Evolutionary conservation across 257 asterid species (phyloP).

Genomic region (Petunia secreta): DNA sequence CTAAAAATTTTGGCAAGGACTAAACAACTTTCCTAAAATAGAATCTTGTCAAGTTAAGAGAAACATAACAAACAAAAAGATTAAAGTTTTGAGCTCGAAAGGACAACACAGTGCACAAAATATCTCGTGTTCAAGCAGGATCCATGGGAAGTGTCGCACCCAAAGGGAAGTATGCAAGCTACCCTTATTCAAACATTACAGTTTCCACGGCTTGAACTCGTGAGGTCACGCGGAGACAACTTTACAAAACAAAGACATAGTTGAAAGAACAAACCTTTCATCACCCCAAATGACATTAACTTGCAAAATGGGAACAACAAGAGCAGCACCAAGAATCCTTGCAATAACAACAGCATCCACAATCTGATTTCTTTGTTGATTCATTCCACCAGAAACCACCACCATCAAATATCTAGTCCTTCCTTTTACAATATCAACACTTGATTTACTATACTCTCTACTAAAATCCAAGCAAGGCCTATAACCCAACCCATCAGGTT

Average conservation of each 20-base stretch:
- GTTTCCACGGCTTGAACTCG: too few relatives aligned
- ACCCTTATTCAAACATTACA: too few relatives aligned
- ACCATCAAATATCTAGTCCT: conserved; percentile 74
- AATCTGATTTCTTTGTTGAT: conserved; percentile 98
- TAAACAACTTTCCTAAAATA: neutral
- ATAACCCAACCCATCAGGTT: conserved; percentile 91
- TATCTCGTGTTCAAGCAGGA: too few relatives aligned
- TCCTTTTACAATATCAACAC: conserved; percentile 58
- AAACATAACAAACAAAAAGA: too few relatives aligned
- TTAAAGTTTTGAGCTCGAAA: too few relatives aligned
- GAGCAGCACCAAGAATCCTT: conserved; percentile 89
- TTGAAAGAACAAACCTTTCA: conserved; percentile 68
- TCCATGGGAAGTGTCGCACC: too few relatives aligned
- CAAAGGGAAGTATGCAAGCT: too few relatives aligned
- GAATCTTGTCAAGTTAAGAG: neutral
- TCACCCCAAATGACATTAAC: conserved; percentile 98
- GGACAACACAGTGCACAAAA: too few relatives aligned
- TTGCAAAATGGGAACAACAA: conserved; percentile 92
- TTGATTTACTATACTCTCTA: conserved; percentile 45
- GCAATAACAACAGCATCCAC: conserved; percentile 98
- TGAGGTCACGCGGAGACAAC: neutral
- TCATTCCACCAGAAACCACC: conserved; percentile 94
- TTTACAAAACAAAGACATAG: neutral
- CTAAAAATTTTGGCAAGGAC: neutral
- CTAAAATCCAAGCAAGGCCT: conserved; percentile 84